A percentile compares a stretch with the other conserved stretches of the same genome.
Evolutionary conservation across 768 basidiomycete species (phyloP).

Genomic region (Leccinum fibrillosum): DNA sequence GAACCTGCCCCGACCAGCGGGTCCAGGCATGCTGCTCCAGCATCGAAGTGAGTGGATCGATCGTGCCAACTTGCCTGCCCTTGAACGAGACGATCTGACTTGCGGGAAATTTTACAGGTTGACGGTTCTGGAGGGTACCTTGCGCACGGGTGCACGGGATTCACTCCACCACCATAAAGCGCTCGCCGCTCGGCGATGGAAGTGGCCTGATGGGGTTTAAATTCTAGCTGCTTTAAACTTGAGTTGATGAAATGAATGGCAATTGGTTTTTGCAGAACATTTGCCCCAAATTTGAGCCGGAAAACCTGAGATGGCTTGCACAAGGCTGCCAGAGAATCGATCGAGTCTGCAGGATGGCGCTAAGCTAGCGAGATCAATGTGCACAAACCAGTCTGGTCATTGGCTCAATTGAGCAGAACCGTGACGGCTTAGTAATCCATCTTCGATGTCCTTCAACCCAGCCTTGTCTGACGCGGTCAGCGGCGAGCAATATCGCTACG

Average conservation of each 20-base stretch:
- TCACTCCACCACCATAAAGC: too few species aligned
- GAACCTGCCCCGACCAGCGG: too few species aligned
- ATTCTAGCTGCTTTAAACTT: background rate
- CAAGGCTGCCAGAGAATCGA: too few species aligned
- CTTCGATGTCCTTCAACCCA: background rate
- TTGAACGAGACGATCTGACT: background rate
- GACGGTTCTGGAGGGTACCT: too few species aligned
- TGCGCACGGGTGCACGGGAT: too few species aligned
- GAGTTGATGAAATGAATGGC: background rate
- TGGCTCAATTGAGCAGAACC: too few species aligned
- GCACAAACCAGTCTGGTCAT: background rate
- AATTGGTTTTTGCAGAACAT: background rate
- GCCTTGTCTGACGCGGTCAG: conserved; percentile 33
- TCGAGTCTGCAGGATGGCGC: too few species aligned
- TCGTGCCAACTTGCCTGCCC: background rate
- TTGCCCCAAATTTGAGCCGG: background rate
- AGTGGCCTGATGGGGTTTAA: background rate
- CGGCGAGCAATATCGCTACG: conserved; percentile 77
- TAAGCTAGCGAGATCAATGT: too few species aligned
- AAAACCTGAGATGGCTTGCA: too few species aligned
- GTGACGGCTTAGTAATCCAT: background rate
- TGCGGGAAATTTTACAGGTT: too few species aligned
- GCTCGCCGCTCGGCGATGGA: background rate
- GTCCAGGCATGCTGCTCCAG: background rate
- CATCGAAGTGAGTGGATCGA: background rate